Conservation (phyloP, 805 yeast species). For the Candida orba region DNA sequence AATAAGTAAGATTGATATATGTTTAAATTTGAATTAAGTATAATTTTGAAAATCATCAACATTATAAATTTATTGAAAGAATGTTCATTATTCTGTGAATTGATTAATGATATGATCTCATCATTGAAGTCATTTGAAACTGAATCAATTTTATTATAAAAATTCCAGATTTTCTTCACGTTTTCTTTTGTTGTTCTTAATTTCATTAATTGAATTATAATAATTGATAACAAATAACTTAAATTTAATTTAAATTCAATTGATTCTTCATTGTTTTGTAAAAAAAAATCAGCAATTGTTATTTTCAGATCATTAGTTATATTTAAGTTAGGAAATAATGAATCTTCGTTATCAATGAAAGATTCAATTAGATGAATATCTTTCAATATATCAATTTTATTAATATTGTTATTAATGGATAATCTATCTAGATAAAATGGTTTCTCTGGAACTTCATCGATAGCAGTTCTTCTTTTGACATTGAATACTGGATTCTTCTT, state of each 20-base stretch:
- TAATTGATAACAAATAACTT: not conserved
- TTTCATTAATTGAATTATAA: constrained; percentile 2
- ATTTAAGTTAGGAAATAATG: constrained; percentile 1
- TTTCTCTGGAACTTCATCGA: not conserved
- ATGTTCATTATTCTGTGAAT: not conserved
- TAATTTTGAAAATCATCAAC: constrained; percentile 8
- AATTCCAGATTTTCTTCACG: not conserved
- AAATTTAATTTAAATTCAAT: not conserved
- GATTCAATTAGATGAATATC: constrained; percentile 2
- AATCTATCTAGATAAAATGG: not conserved
- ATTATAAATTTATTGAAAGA: not conserved
- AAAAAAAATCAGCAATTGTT: constrained; percentile 1
- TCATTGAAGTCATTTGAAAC: not conserved
- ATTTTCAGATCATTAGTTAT: not conserved
- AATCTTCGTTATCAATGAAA: not conserved
- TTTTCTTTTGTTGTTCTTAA: not conserved
- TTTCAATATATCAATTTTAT: constrained; percentile 1
- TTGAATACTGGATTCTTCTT: not conserved
- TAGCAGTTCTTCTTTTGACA: not conserved
- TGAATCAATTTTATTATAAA: not conserved
- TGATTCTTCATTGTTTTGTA: not conserved
- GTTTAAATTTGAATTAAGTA: constrained; percentile 16
- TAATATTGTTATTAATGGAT: not conserved
- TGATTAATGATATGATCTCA: not conserved
- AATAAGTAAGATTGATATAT: constrained; percentile 11